Conservation (phyloP, 2,329 filamentous ascomycete genomes). For the Aspergillus fijiensis region DNA sequence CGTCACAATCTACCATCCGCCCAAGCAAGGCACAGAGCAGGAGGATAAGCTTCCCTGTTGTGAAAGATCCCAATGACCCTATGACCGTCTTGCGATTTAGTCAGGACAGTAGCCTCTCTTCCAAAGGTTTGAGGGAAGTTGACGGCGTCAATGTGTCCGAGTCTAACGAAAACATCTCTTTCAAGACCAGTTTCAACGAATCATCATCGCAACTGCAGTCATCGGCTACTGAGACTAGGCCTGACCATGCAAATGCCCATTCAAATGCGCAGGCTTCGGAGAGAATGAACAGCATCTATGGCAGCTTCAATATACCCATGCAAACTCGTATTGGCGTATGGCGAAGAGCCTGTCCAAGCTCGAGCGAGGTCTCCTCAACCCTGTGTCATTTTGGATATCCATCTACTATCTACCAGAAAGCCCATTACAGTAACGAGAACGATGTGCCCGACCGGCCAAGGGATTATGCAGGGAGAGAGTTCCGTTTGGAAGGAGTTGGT, state of each 20-base stretch:
- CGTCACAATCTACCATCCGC: conserved; percentile 28
- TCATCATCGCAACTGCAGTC: conserved; percentile 21
- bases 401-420: conserved; percentile 75
- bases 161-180: conserved; percentile 5
- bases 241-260: conserved; percentile 15
- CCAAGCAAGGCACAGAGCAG: conserved; percentile 36
- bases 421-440: conserved; percentile 78
- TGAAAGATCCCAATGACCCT: conserved; percentile 72
- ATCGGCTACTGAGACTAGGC: conserved; percentile 19
- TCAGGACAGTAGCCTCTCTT: conserved; percentile 58
- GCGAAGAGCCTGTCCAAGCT: conserved; percentile 26
- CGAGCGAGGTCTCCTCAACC: conserved; percentile 54
- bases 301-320: conserved; percentile 31
- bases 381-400: conserved; percentile 60
- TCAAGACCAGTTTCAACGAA: conserved; percentile 6
- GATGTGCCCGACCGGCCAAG: conserved; percentile 76
- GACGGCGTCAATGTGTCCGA: conserved; percentile 12
- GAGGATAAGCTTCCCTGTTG: conserved; percentile 67
- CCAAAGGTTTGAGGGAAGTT: conserved; percentile 43
- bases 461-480: conserved; percentile 87
- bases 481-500: conserved; percentile 71
- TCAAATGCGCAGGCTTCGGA: conserved; percentile 21
- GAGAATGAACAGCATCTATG: conserved; percentile 23
- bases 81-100: conserved; percentile 64
- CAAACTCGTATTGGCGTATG: conserved; percentile 27